Base-by-base conservation (phyloP, 257 asterid genomes). In the Primulina huaijiensis region DNA sequence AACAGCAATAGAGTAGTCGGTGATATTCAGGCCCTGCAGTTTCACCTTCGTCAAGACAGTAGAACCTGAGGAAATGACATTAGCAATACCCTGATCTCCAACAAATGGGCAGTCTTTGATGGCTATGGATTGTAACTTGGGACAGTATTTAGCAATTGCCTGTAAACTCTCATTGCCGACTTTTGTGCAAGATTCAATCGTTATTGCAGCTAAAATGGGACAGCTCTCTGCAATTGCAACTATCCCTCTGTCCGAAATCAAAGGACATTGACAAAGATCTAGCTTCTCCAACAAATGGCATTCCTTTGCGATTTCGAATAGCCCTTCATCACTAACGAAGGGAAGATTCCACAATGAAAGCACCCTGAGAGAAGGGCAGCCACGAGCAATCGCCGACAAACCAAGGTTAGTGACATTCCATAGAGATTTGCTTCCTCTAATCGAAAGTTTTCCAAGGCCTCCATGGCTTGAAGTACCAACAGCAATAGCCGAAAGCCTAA, bases 391-490 rank as follows among this genome's bases (percentile, higher is more conserved):
- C 50, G 87, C 95, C 5, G 89, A 81, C 74, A 94, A 77, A 65
- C 99, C 99, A 17, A 30, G n/a, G 60, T 86, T 68, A 10, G 95
- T 81, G 70, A 88, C 87, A 2, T 90, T 96, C 62, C 91, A 77
- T 20, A 62, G 16, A 9, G 90, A 31, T 79, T 83, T 85, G 75
- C 89, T 82, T 69, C 97, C 97, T 35, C 96, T 74, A 65, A 94
- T 77, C 0, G 85, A 89, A 60, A 94, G 97, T 87, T 94, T 94
- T 50, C 95, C 96, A 14, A 94, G 89, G 7, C 99, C 99, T 53
- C 99, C 99, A 20, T 90, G 99, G 78, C 88, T 78, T 10, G 95
- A 82, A 27, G 99, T 94, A 9, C 97, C 97, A 7, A 94, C 88
- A 0, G 99, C 95, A 75, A 94, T 91, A 38, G 97, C 91, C 3